Evolutionary conservation across 345 rosid species (phyloP).

Genomic region (Carallia pectinifolia): DNA sequence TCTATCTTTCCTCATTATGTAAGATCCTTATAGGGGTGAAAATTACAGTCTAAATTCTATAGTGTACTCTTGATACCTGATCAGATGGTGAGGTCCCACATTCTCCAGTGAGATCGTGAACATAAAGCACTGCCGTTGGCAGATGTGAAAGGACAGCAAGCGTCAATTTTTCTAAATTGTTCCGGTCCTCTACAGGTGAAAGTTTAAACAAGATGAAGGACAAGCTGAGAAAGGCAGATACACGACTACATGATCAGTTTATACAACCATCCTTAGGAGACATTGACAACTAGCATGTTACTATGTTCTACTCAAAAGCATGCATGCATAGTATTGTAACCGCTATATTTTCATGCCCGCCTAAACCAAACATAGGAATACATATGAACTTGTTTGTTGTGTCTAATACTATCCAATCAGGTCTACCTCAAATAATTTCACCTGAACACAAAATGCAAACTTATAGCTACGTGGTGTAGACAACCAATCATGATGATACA

Average conservation of each 20-base stretch:
- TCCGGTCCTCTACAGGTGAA: slow-evolving; percentile 64
- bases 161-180: slow-evolving; percentile 87
- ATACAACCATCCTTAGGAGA: no score
- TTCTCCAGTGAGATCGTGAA: slow-evolving; percentile 93
- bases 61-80: slow-evolving; percentile 50
- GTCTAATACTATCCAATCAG: no score
- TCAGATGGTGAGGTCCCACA: slow-evolving; percentile 91
- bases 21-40: not conserved
- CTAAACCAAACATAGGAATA: no score
- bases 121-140: slow-evolving; percentile 88
- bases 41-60: not conserved
- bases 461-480: no score
- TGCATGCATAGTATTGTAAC: no score
- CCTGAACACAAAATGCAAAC: no score
- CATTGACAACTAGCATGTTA: no score
- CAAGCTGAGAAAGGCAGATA: not conserved
- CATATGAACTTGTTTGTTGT: no score
- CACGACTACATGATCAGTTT: not conserved
- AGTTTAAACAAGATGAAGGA: slow-evolving; percentile 5
- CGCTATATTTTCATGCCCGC: no score
- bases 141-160: slow-evolving; percentile 90
- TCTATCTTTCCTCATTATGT: not conserved
- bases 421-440: no score
- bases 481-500: no score
- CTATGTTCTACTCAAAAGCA: no score